These are phyloP conservation scores for Globisporangium carolinianum DNA, from an alignment of 352 stramenopile genomes.

Conservation along the genomic window DNA sequence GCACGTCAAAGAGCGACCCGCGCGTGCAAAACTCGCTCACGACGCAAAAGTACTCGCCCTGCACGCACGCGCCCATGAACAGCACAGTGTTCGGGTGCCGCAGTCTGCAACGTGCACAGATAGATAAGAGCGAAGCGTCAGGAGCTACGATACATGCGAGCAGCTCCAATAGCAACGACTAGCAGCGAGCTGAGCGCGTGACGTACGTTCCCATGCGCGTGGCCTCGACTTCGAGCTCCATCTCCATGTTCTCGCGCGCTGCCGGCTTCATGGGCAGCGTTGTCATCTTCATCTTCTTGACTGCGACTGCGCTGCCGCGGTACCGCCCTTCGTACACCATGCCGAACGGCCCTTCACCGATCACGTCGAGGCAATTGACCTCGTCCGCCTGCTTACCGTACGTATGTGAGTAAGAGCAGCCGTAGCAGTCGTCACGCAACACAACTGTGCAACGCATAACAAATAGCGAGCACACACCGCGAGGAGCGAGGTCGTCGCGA, in stretches of 20 bases:
- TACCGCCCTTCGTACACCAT: slow-evolving; percentile 86
- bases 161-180: no score
- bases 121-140: background rate
- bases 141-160: background rate
- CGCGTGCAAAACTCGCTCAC: slow-evolving; percentile 94
- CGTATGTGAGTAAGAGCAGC: background rate
- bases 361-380: slow-evolving; percentile 71
- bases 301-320: slow-evolving; percentile 72
- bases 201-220: slow-evolving; percentile 65
- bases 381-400: slow-evolving; percentile 52
- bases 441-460: no score
- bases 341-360: slow-evolving; percentile 72
- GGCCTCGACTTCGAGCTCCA: slow-evolving; percentile 75
- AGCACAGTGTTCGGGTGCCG: slow-evolving; percentile 98
- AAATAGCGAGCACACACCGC: slow-evolving; percentile 30
- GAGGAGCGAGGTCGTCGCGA: slow-evolving; percentile 69
- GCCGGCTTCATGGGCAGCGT: slow-evolving; percentile 42
- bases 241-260: slow-evolving; percentile 70
- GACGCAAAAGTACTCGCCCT: slow-evolving; percentile 94
- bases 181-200: background rate
- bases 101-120: slow-evolving; percentile 39
- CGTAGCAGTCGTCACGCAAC: background rate
- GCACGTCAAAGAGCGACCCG: slow-evolving; percentile 93
- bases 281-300: slow-evolving; percentile 87
- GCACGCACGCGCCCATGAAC: slow-evolving; percentile 96